A percentile compares a stretch with the other conserved stretches of the same genome.
These are phyloP conservation scores for Cocos nucifera DNA, from an alignment of 176 grass and related monocot genomes.

Conservation along the genomic window DNA sequence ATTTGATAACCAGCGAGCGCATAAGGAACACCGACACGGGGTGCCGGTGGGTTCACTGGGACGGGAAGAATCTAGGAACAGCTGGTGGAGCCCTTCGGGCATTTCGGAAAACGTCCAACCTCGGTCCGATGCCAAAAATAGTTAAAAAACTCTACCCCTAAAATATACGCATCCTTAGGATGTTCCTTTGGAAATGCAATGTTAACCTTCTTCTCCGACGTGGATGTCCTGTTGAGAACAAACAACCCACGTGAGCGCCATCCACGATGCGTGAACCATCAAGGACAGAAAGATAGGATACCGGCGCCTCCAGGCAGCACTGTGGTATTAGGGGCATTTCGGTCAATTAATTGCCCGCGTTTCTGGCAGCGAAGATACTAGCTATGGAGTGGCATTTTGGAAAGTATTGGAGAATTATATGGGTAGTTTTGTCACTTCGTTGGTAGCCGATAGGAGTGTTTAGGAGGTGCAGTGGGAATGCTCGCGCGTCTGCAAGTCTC, in stretches of 20 bases:
- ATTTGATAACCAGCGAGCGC: no score
- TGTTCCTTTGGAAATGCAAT: background rate
- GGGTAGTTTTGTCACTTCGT: constrained; percentile 27
- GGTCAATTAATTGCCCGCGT: constrained; percentile 1
- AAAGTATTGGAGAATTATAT: background rate
- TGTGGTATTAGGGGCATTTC: background rate
- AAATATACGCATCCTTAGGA: constrained; percentile 7
- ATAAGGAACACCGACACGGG: background rate
- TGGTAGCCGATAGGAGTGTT: background rate
- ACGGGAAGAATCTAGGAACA: background rate
- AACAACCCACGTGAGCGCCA: background rate
- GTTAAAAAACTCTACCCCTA: constrained; percentile 16
- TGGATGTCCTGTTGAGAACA: no score
- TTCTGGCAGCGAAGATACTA: background rate
- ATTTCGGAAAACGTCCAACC: constrained; percentile 23
- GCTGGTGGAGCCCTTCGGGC: background rate
- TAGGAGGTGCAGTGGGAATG: no score
- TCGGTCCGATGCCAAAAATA: constrained; percentile 15
- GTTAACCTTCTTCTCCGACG: no score
- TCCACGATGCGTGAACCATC: constrained; percentile 6
- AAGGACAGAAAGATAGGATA: background rate
- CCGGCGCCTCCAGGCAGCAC: background rate
- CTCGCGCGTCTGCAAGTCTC: no score
- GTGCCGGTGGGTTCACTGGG: constrained; percentile 13
- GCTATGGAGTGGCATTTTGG: background rate